Conservation (phyloP, 225 moss, liverwort and hornwort genomes). For the Pleurozium schreberi region DNA sequence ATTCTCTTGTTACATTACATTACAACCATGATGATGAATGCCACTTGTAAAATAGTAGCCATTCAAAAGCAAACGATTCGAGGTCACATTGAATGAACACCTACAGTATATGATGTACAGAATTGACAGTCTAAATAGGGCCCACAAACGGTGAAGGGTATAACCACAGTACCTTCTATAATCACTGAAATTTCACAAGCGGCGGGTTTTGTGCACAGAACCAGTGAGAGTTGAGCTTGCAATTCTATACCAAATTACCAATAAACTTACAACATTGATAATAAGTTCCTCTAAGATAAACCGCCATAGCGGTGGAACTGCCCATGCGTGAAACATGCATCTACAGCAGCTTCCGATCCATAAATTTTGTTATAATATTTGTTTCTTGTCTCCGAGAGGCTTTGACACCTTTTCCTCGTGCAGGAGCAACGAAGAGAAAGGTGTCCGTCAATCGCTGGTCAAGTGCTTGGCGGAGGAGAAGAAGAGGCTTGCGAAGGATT, state of each 20-base stretch:
- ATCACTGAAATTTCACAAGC: no score
- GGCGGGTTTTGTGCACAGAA: neutral
- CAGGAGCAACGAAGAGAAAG: neutral
- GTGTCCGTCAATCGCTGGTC: neutral
- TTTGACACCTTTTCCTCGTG: neutral
- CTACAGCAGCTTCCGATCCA: no score
- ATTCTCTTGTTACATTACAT: no score
- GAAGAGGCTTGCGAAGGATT: neutral
- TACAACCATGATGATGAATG: neutral
- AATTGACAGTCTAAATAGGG: no score
- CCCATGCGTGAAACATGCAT: no score
- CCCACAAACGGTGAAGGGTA: no score
- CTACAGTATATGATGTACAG: no score
- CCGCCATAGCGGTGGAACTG: no score
- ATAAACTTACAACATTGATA: neutral
- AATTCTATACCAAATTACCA: neutral
- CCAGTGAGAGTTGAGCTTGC: neutral
- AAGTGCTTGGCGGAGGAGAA: neutral
- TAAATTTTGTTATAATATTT: neutral
- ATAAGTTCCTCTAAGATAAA: neutral
- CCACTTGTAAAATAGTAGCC: neutral
- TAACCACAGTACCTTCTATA: no score
- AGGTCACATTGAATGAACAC: no score
- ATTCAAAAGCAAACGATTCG: no score
- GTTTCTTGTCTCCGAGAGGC: neutral